Base-by-base conservation (phyloP, 768 basidiomycete genomes). In the Gymnopilus dilepis region DNA sequence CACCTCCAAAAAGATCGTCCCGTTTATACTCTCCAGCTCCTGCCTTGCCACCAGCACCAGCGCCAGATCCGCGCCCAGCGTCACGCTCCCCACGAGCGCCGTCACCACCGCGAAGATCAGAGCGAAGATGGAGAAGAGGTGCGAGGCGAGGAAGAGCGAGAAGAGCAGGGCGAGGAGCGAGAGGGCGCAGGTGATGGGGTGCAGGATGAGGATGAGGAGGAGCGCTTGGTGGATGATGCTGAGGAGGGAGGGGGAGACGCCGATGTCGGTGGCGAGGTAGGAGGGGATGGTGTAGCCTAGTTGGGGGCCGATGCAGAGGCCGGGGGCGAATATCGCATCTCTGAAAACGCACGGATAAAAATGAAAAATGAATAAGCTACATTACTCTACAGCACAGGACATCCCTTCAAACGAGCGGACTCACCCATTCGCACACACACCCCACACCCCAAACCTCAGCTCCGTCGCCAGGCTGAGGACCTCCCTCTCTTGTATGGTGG, bases 391-490 rank as follows among this genome's bases (percentile, higher is more conserved):
- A n/a, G n/a, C n/a, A n/a, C n/a, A n/a, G n/a, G n/a, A n/a, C n/a
- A n/a, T n/a, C n/a, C n/a, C n/a, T n/a, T n/a, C n/a, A n/a, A n/a
- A n/a, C n/a, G n/a, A n/a, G n/a, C n/a, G n/a, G n/a, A 37, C 9
- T 37, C 58, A 82, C 86, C 80, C 84, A n/a, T 74, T 74, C 0
- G 87, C 87, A 73, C 94, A 95, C 34, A 88, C 80, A 0, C 94
- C 94, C 89, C 92, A 94, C 5, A 94, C 88, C 3, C 94, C 94
- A 62, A 94, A 89, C 34, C 85, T 81, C 9, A 93, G 73, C 65
- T 81, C 77, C 3, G 86, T 88, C 28, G 86, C 86, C 12, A 86
- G 73, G 61, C 80, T 79, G 11, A 87, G 86, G 33, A 69, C 65
- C 2, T 80, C 79, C 15, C 51, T 56, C 53, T 51, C 75, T 66